A percentile compares a stretch with the other conserved stretches of the same genome.
phyloP scores from a whole-genome alignment of 2,329 filamentous ascomycete genomes.

The Ramichloridium luteum region DNA sequence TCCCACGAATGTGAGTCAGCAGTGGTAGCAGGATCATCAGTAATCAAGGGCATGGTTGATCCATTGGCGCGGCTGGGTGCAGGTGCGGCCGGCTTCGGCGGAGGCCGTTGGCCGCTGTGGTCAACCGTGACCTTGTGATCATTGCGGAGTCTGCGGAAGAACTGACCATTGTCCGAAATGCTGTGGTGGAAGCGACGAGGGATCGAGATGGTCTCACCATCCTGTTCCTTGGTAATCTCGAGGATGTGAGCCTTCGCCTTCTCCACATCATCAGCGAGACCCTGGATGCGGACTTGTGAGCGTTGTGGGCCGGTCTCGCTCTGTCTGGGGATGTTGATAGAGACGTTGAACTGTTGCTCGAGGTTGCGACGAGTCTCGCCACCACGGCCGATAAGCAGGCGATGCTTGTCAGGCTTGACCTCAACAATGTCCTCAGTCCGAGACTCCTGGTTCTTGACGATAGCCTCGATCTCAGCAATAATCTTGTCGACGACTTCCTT shows the following conservation, averaged over 20 bases:
- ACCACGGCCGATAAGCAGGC: slow-evolving; percentile 79
- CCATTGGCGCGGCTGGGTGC: slow-evolving; percentile 40
- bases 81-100: slow-evolving; percentile 47
- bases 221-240: slow-evolving; percentile 67
- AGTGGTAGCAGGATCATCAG: slow-evolving; percentile 53
- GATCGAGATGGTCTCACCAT: slow-evolving; percentile 76
- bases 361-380: slow-evolving; percentile 77
- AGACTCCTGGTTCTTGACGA: slow-evolving; percentile 72
- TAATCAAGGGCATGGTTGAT: slow-evolving; percentile 74
- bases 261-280: slow-evolving; percentile 64
- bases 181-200: slow-evolving; percentile 72
- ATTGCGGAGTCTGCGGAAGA: slow-evolving; percentile 82
- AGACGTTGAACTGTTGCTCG: slow-evolving; percentile 74
- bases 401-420: slow-evolving; percentile 79
- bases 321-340: slow-evolving; percentile 83
- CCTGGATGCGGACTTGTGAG: slow-evolving; percentile 76
- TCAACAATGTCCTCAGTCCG: slow-evolving; percentile 70
- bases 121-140: slow-evolving; percentile 84
- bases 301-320: slow-evolving; percentile 53
- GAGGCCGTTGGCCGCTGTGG: slow-evolving; percentile 69
- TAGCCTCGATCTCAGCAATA: slow-evolving; percentile 63
- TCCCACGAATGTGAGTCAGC: slow-evolving; percentile 72
- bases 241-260: slow-evolving; percentile 79
- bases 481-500: slow-evolving; percentile 81
- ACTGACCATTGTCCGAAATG: slow-evolving; percentile 76